A percentile compares a stretch with the other conserved stretches of the same genome.
These are phyloP conservation scores for Cystobasidiaceae sp. DNA, from an alignment of 1,284 basidiomycete species.

Conservation along the genomic window DNA sequence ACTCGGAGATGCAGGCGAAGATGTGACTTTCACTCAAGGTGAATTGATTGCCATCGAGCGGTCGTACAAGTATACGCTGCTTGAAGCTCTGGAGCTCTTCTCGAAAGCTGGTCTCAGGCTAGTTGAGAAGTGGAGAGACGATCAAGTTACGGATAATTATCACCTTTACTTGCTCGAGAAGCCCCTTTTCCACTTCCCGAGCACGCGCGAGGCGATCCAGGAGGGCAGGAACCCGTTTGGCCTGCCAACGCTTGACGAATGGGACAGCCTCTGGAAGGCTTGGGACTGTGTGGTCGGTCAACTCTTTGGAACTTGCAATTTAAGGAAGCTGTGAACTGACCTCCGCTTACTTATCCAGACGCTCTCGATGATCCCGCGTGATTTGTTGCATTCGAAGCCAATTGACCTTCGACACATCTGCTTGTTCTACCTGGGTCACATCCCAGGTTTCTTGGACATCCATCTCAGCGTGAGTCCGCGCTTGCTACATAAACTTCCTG, in stretches of 20 bases:
- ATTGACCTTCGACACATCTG: conserved; percentile 53
- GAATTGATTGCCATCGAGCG: conserved; percentile 84
- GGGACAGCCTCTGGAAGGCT: conserved; percentile 74
- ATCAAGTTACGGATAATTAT: conserved; percentile 54
- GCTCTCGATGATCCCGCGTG: conserved; percentile 77
- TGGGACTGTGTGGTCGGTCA: conserved; percentile 65
- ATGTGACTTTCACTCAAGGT: conserved; percentile 54
- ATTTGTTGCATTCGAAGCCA: conserved; percentile 83
- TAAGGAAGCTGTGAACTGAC: too few relatives aligned
- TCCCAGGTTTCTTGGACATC: conserved; percentile 73
- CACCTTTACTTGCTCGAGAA: conserved; percentile 88
- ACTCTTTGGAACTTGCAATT: too few relatives aligned
- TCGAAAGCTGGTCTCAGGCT: conserved; percentile 71
- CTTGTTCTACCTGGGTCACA: conserved; percentile 43
- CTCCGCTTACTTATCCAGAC: background rate
- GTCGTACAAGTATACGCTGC: conserved; percentile 83
- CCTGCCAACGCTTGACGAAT: conserved; percentile 70
- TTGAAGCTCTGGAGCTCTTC: conserved; percentile 70
- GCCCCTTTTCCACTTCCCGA: conserved; percentile 68
- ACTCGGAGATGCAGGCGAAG: background rate
- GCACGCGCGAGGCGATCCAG: conserved; percentile 32
- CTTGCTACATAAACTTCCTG: too few relatives aligned
- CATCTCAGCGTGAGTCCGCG: conserved; percentile 56
- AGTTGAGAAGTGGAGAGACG: conserved; percentile 78
- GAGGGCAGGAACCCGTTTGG: conserved; percentile 49